Percentiles rank a stretch among this genome's conserved stretches.
Evolutionary conservation across 805 yeast genomes (phyloP).

Genomic region (Starmerella vaccinii): DNA sequence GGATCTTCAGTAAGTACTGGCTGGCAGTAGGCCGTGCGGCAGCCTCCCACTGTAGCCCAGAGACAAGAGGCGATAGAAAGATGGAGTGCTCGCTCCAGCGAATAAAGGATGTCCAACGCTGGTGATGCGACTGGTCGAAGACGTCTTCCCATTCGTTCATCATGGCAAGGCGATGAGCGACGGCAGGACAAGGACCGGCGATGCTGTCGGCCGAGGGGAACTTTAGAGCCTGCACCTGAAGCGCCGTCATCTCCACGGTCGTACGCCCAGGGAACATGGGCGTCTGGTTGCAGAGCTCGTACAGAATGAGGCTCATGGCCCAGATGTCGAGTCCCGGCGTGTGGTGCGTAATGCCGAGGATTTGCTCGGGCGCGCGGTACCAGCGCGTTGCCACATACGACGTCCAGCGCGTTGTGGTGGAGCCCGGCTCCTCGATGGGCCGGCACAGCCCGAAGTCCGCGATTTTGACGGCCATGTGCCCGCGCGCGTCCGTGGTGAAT

Average conservation of each 20-base stretch:
- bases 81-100: constrained; percentile 23
- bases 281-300: constrained; percentile 58
- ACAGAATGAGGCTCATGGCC: constrained; percentile 80
- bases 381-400: constrained; percentile 91
- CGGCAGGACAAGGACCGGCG: constrained; percentile 19
- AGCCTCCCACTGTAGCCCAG: constrained; percentile 73
- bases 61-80: constrained; percentile 12
- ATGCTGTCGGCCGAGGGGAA: constrained; percentile 42
- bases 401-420: constrained; percentile 55
- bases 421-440: constrained; percentile 33
- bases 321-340: constrained; percentile 78
- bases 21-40: constrained; percentile 24
- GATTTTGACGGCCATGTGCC: constrained; percentile 54
- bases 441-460: constrained; percentile 95
- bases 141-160: neutral
- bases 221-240: constrained; percentile 59
- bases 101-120: neutral
- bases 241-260: constrained; percentile 69
- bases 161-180: neutral
- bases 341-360: constrained; percentile 43
- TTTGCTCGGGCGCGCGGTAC: constrained; percentile 90
- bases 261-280: constrained; percentile 80
- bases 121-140: neutral
- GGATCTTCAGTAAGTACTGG: constrained; percentile 14
- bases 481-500: constrained; percentile 45